Evolutionary conservation across 768 basidiomycete genomes (phyloP).

Genomic region (Mycena galopus): DNA sequence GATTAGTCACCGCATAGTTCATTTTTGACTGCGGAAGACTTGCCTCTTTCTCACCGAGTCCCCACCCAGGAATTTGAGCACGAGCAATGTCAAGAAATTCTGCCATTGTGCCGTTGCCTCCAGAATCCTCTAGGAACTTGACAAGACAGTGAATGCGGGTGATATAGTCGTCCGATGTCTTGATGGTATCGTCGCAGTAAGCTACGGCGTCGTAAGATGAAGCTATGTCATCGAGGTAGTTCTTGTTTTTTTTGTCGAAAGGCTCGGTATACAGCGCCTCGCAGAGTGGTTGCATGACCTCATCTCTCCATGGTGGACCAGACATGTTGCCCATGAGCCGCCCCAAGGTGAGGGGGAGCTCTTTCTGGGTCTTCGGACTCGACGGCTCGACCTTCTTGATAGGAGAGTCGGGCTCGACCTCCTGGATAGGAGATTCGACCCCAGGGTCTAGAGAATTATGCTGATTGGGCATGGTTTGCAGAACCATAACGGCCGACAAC

Average conservation of each 20-base stretch:
- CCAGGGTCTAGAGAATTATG: too few relatives aligned
- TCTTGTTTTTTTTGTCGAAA: background rate
- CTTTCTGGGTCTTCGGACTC: background rate
- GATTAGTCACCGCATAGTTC: conserved; percentile 4
- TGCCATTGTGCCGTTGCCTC: conserved; percentile 2
- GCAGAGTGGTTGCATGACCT: conserved; percentile 7
- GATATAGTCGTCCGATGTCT: conserved; percentile 14
- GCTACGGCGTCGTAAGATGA: background rate
- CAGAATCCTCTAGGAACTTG: background rate
- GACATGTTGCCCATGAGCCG: conserved; percentile 1
- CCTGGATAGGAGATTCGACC: too few relatives aligned
- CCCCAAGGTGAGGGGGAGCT: background rate
- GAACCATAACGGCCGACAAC: too few relatives aligned
- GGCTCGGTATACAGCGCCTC: conserved; percentile 15
- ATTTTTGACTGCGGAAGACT: background rate
- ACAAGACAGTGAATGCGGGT: conserved; percentile 10
- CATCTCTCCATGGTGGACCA: conserved; percentile 15
- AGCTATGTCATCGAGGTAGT: background rate
- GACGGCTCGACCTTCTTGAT: too few relatives aligned
- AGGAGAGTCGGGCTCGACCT: too few relatives aligned
- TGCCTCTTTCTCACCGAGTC: conserved; percentile 4
- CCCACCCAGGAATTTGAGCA: conserved; percentile 11
- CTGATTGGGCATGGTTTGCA: too few relatives aligned
- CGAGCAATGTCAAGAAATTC: conserved; percentile 9
- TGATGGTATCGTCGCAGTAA: background rate